Evolutionary conservation across 208 protist genomes (phyloP).

Genomic region (Trypanosoma theileri): DNA sequence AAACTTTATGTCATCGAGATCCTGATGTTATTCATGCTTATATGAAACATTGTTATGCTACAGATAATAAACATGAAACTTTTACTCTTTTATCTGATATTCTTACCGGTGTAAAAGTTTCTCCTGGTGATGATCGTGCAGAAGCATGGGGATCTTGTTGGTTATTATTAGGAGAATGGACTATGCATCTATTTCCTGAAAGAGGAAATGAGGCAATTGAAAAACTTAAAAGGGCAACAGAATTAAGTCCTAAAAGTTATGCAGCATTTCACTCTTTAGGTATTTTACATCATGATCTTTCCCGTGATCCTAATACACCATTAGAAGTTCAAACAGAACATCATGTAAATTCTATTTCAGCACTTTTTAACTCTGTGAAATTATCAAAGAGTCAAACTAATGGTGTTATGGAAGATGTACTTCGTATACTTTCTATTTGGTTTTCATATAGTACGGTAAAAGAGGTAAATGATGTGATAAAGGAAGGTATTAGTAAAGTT

Average conservation of each 20-base stretch:
- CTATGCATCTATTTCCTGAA: conserved; percentile 77
- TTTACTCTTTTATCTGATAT: conserved; percentile 68
- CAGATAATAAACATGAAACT: conserved; percentile 56
- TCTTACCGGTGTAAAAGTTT: conserved; percentile 52
- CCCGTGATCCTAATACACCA: conserved; percentile 60
- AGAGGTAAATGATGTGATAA: conserved; percentile 83
- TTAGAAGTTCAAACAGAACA: conserved; percentile 61
- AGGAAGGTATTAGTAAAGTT: conserved; percentile 91
- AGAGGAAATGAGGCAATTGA: conserved; percentile 79
- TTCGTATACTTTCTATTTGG: conserved; percentile 98
- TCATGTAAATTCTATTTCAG: conserved; percentile 68
- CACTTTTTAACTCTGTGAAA: conserved; percentile 82
- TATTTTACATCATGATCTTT: conserved; percentile 87
- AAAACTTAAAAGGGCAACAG: conserved; percentile 62
- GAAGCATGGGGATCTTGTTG: conserved; percentile 83
- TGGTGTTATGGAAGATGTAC: conserved; percentile 95
- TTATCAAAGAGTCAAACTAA: conserved; percentile 66
- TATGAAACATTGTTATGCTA: conserved; percentile 72
- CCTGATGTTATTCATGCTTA: conserved; percentile 89
- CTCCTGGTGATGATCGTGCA: conserved; percentile 35
- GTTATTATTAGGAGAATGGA: conserved; percentile 88
- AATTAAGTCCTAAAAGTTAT: conserved; percentile 70
- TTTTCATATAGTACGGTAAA: conserved; percentile 90
- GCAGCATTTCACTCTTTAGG: conserved; percentile 84
- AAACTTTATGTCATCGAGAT: conserved; percentile 58